Evolutionary conservation across 192 early-diverging fungal species (phyloP).

Genomic region (Spinellus fusiger): DNA sequence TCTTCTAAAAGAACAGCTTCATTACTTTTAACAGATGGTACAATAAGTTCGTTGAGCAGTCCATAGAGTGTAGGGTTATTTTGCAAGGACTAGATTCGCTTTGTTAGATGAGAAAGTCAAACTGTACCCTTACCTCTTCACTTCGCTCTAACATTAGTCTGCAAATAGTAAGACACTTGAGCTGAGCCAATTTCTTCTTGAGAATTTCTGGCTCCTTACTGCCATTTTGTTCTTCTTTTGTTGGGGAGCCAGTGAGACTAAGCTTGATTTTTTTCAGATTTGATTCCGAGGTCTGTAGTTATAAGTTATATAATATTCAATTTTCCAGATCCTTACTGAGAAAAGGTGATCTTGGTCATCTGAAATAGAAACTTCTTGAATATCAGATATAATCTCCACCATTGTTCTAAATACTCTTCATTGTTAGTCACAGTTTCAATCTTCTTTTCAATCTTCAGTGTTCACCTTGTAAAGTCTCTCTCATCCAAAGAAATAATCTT

Average conservation of each 20-base stretch:
- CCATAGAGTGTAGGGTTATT: slow-evolving; percentile 72
- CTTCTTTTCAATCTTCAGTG: not conserved
- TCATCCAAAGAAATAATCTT: slow-evolving; percentile 72
- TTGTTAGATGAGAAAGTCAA: too few relatives aligned
- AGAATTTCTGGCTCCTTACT: not conserved
- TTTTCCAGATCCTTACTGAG: not conserved
- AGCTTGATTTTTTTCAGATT: not conserved
- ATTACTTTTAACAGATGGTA: slow-evolving; percentile 62
- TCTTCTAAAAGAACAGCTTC: slow-evolving; percentile 67
- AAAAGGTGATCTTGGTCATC: slow-evolving; percentile 23
- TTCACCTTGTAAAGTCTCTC: slow-evolving; percentile 74
- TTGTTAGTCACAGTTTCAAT: not conserved
- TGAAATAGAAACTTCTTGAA: slow-evolving; percentile 47
- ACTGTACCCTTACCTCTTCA: slow-evolving; percentile 56
- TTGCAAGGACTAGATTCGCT: slow-evolving; percentile 46
- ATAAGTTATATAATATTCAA: not conserved
- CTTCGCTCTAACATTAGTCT: slow-evolving; percentile 64
- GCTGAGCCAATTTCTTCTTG: slow-evolving; percentile 34
- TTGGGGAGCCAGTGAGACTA: not conserved
- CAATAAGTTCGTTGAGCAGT: slow-evolving; percentile 63
- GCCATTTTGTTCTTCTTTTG: not conserved
- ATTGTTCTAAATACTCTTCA: slow-evolving; percentile 38
- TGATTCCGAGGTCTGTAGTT: slow-evolving; percentile 14
- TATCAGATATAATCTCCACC: slow-evolving; percentile 77
- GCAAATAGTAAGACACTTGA: slow-evolving; percentile 64